Evolutionary conservation across 495 filamentous ascomycete species (phyloP).

Genomic region (Tuber brumale): DNA sequence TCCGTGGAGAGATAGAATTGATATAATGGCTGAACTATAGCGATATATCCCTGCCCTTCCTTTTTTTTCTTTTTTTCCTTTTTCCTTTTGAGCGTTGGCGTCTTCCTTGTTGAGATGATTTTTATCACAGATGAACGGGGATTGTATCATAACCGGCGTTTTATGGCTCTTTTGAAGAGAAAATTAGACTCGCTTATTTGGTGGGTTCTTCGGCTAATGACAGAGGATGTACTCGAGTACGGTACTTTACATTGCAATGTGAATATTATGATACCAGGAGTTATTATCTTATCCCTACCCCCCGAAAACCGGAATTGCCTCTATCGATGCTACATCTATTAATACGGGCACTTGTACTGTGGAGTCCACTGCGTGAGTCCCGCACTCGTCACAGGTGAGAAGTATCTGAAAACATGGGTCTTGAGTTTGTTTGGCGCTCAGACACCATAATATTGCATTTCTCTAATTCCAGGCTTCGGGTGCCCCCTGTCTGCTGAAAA

Average conservation of each 20-base stretch:
- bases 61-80: conserved; percentile 9
- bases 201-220: neutral
- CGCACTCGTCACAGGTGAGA: too few species aligned
- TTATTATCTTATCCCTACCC: neutral
- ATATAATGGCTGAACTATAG: conserved; percentile 49
- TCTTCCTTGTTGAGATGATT: neutral
- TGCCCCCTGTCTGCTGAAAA: too few species aligned
- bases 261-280: neutral
- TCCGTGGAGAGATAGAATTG: conserved; percentile 71
- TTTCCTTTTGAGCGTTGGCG: conserved; percentile 19
- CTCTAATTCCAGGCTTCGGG: neutral
- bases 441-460: neutral
- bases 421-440: neutral
- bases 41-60: conserved; percentile 27
- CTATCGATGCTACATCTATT: too few species aligned
- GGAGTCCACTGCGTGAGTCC: too few species aligned
- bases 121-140: neutral
- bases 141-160: neutral
- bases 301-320: neutral
- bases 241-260: neutral
- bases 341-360: too few species aligned
- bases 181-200: neutral
- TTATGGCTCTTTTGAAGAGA: neutral
- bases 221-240: neutral
- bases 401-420: neutral